Base-by-base conservation (phyloP, 176 grass and related monocot species). In the Coix lacrymajobi region DNA sequence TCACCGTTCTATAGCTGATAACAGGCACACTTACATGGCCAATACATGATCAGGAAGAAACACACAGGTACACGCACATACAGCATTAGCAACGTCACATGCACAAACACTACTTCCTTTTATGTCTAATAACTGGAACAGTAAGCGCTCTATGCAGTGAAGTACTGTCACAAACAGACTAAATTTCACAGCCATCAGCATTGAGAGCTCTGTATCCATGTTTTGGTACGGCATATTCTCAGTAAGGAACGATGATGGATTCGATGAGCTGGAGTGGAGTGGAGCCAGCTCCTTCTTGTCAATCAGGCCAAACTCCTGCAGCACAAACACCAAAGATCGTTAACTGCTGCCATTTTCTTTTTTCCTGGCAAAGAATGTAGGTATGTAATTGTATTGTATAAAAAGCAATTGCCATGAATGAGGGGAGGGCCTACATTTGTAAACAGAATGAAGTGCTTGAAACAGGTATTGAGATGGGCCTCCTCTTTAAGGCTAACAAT, bases 391-490 rank as follows among this genome's bases (percentile, higher is more conserved):
- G 14, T 56, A 52, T 67, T 14, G 31, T 40, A 61, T 1, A 26
- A 13, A 40, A 5, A 8, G 7, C 43, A 60, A 13, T 74, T 29
- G 37, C 26, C 34, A 17, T 58, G 5, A 40, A 73, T 41, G 71
- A 24, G 11, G 20, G 57, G 57, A 61, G 57, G 57, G 54, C 87
- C 46, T 96, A 94, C 96, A 71, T 83, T 88, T 34, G 93, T 99
- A 80, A 96, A 99, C 62, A 99, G 91, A 89, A 99, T 99, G 91
- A 99, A 99, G 89, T 99, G 96, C 91, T 99, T 99, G 91, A 99
- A 99, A 89, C 96, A 99, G 46, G 96, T 99, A 52, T 99, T 99
- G 72, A 96, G 96, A 99, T 99, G 93, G 37, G 96, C 96, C 80
- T 96, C 97, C 87, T 99, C 97, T 84, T 99, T 99, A 66, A 96